Evolutionary conservation across 2,329 filamentous ascomycete species (phyloP), one percentile per base, ranked within the genome.

Genomic region (Verticillium klebahnii): DNA sequence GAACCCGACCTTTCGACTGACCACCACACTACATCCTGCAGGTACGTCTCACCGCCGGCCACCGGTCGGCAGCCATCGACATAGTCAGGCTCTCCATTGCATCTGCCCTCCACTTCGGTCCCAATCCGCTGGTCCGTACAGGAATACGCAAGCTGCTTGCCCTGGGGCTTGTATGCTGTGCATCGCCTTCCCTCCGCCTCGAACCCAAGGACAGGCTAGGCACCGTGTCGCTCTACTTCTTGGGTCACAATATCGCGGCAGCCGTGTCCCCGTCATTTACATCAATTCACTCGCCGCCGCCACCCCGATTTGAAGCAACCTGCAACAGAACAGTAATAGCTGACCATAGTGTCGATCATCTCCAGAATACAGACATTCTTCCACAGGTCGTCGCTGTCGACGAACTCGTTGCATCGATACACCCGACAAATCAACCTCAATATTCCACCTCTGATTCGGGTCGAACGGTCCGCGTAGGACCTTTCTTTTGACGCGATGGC

Each of bases 401-500:
- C 55, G 23, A 29, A 32, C 31, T n/a, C 31, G n/a, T 50, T 50
- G 40, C 40, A 11, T 45, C 58, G 32, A 32, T 52, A 31, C 55
- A 59, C 34, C 36, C 31, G 23, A 31, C 54, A 19, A 36, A 56
- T n/a, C 12, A 36, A n/a, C 39, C 56, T 52, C 36, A n/a, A 45
- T 60, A 55, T 56, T 61, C 59, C 29, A 32, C 56, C 61, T 64
- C 62, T 60, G 61, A 58, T 61, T 67, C 62, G 66, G 60, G 58
- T 63, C 45, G 40, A 23, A 56, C 40, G 57, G 61, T 67, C 68
- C 69, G 67, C 69, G 68, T 70, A 66, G 65, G 63, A 62, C 62
- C 36, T 25, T 37, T 45, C 61, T 54, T 25, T 61, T 65, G 64
- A 69, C 74, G 74, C 72, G 74, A 95, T 95, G 92, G 88, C 92